phyloP scores from a whole-genome alignment of 352 stramenopile genomes.

The Phytophthora gonapodyides region DNA sequence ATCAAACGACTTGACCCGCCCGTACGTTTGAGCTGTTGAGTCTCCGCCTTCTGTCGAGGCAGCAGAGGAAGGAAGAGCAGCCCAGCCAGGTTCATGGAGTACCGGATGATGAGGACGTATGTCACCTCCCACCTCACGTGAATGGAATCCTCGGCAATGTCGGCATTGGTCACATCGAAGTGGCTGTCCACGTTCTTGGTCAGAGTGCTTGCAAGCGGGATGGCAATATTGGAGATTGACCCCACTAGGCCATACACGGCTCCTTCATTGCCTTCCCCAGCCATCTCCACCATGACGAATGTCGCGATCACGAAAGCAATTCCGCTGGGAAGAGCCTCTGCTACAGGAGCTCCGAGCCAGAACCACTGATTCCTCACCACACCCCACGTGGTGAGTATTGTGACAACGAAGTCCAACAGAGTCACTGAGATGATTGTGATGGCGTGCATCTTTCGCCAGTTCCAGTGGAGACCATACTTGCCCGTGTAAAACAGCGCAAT shows the following conservation, averaged over 20 bases:
- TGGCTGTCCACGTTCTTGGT: constrained; percentile 39
- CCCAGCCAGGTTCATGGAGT: constrained; percentile 35
- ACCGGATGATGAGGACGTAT: constrained; percentile 48
- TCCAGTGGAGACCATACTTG: constrained; percentile 46
- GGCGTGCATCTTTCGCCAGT: constrained; percentile 44
- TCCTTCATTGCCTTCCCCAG: constrained; percentile 48
- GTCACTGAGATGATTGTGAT: constrained; percentile 35
- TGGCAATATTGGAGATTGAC: constrained; percentile 46
- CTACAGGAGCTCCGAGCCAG: constrained; percentile 42
- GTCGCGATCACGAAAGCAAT: constrained; percentile 49
- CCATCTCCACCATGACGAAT: constrained; percentile 53
- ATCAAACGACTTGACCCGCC: constrained; percentile 43
- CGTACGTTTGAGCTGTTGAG: constrained; percentile 38
- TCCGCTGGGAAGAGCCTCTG: constrained; percentile 37
- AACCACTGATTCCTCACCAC: constrained; percentile 55
- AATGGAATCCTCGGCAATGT: constrained; percentile 43
- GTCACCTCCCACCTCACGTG: constrained; percentile 48
- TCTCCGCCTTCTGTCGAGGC: constrained; percentile 50
- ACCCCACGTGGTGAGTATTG: constrained; percentile 42
- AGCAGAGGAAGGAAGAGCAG: constrained; percentile 43
- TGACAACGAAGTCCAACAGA: constrained; percentile 33
- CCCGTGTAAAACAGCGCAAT: constrained; percentile 35
- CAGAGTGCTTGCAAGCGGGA: constrained; percentile 45
- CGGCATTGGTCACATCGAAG: constrained; percentile 46
- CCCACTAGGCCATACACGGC: constrained; percentile 47